A percentile compares a stretch with the other conserved stretches of the same genome.
Evolutionary conservation across 2,329 filamentous ascomycete genomes (phyloP).

Genomic region (Aureobasidium uvarum): DNA sequence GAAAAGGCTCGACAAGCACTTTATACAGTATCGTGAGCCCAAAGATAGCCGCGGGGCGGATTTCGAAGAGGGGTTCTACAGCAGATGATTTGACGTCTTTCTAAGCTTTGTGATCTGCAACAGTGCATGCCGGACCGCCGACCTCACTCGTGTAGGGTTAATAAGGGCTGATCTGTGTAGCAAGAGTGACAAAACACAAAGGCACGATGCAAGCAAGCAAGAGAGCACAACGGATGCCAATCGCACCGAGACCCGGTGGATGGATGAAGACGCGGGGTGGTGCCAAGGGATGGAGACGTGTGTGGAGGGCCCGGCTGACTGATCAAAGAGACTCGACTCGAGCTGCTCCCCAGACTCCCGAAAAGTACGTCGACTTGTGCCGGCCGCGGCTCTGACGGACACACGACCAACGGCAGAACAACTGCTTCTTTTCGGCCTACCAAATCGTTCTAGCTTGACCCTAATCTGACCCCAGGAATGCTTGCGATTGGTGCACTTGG

Average conservation of each 20-base stretch:
- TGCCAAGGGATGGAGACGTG: conserved; percentile 15
- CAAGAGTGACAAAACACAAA: not conserved
- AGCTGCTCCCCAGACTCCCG: conserved; percentile 17
- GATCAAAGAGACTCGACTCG: not conserved
- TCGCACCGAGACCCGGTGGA: not conserved
- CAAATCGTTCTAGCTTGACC: conserved; percentile 20
- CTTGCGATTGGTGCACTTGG: conserved; percentile 14
- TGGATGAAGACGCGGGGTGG: not conserved
- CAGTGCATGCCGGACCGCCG: not conserved
- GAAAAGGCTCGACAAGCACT: not conserved
- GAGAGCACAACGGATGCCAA: not conserved
- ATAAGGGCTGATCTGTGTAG: not conserved
- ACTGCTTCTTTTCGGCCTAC: conserved; percentile 14
- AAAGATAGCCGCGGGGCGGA: not conserved
- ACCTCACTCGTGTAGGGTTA: not conserved
- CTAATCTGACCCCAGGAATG: conserved; percentile 11
- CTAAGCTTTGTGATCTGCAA: not conserved
- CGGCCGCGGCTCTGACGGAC: conserved; percentile 4
- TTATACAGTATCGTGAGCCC: not conserved
- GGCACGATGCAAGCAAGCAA: not conserved
- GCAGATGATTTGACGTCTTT: conserved; percentile 8
- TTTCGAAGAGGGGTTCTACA: not conserved
- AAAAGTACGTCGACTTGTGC: conserved; percentile 24
- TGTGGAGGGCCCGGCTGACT: conserved; percentile 1
- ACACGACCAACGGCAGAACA: conserved; percentile 22